Evolutionary conservation across 2,329 filamentous ascomycete species (phyloP).

Genomic region (Cladosporium sp.): DNA sequence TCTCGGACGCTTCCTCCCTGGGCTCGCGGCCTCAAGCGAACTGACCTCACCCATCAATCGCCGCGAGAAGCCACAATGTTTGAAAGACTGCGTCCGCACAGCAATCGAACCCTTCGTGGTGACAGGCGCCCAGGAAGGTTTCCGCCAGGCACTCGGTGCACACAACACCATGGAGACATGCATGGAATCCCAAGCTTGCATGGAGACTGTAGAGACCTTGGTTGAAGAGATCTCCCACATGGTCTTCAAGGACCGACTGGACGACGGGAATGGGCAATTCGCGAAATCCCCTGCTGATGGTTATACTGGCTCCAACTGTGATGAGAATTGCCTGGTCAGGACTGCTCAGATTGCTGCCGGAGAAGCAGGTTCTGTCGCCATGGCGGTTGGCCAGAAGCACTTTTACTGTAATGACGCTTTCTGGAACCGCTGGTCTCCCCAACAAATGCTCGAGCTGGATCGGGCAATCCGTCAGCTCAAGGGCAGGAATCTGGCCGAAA

Average conservation of each 20-base stretch:
- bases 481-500: background rate
- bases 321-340: background rate
- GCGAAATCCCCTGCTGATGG: background rate
- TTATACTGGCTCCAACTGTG: background rate
- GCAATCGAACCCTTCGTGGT: background rate
- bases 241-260: background rate
- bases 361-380: background rate
- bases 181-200: background rate
- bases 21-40: background rate
- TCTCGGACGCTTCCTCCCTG: background rate
- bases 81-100: background rate
- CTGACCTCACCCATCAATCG: background rate
- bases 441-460: background rate
- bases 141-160: background rate
- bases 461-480: background rate
- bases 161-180: background rate
- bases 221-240: background rate
- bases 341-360: background rate
- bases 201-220: background rate
- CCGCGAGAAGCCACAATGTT: background rate
- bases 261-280: background rate
- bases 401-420: background rate
- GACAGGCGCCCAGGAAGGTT: background rate
- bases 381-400: conserved; percentile 2
- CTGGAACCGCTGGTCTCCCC: conserved; percentile 3